A percentile compares a stretch with the other conserved stretches of the same genome.
phyloP scores from a whole-genome alignment of 176 grass and related monocot genomes.

The Hordeum marinum region DNA sequence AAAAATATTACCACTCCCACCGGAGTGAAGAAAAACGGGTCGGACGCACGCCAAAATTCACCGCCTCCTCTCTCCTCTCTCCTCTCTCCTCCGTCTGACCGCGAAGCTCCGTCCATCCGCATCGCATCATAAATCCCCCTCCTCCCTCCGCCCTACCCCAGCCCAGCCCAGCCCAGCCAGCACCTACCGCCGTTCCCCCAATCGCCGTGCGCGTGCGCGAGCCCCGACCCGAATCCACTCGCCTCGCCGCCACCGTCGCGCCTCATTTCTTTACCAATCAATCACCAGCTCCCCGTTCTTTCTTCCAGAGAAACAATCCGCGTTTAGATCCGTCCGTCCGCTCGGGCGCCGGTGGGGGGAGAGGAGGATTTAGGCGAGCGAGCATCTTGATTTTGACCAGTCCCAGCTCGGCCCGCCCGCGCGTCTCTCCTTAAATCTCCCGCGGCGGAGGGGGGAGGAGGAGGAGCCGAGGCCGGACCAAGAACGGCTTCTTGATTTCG shows the following conservation, averaged over 20 bases:
- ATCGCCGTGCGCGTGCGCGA: conserved; percentile 13
- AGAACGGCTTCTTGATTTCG: not conserved
- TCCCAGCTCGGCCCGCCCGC: not conserved
- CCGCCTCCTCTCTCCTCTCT: not conserved
- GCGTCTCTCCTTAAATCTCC: conserved; percentile 29
- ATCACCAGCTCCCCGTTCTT: too few relatives aligned
- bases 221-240: conserved; percentile 38
- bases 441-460: not conserved
- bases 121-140: conserved; percentile 33
- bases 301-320: conserved; percentile 1
- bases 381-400: conserved; percentile 39
- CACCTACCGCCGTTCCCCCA: conserved; percentile 41
- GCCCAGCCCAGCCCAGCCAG: not conserved
- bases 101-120: conserved; percentile 25
- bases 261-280: conserved; percentile 18
- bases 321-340: conserved; percentile 33
- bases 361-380: conserved; percentile 40
- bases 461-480: conserved; percentile 4
- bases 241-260: not conserved
- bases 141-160: not conserved
- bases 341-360: not conserved
- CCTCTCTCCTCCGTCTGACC: not conserved
- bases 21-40: not conserved
- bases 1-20: not conserved
- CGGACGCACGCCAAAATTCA: not conserved